Evolutionary conservation across 139 green algal species (phyloP), one percentile per base, ranked within the genome.

Genomic region (Haematococcus sp.): DNA sequence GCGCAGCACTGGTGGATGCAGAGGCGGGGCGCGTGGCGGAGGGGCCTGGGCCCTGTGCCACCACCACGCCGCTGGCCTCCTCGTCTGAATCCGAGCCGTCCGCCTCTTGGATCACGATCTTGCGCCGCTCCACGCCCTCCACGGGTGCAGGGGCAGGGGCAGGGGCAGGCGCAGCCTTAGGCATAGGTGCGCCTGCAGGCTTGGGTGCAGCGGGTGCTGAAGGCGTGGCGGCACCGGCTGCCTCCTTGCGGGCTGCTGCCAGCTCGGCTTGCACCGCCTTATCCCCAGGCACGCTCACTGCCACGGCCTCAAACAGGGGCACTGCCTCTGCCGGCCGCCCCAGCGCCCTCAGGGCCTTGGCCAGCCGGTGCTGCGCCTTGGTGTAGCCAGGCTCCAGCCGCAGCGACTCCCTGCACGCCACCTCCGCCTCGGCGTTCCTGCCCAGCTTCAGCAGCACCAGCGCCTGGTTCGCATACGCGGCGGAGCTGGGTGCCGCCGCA

Each of bases 401-500:
- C 46, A 84, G 67, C 2, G 78, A 73, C 35, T 51, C 59, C 28
- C 68, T 56, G 15, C 73, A 77, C 7, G 76, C 73, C 15, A 67
- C 58, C 68, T 77, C 72, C 13, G 78, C 78, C 27, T 73, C 72
- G 3, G 35, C 67, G 33, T 70, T 63, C 17, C 63, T 56, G 5
- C 65, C 32, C 35, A 82, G 40, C 28, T 75, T 72, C 54, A 83
- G 60, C 28, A 76, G 33, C 43, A 76, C 56, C 52, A 77, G 67
- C 35, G 77, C 77, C 25, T 66, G 71, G 67, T 83, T 83, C 46
- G 63, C 71, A 58, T 79, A 72, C 25, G 77, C 55, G 25, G 72
- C 56, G 11, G 77, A 35, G 28, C 71, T 72, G 43, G 73, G 67
- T 4, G 52, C 34, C n/a, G 68, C 65, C 9, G 15, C 4, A 25